Evolutionary conservation across 169 alveolate genomes (phyloP).

Genomic region (Babesia divergens): DNA sequence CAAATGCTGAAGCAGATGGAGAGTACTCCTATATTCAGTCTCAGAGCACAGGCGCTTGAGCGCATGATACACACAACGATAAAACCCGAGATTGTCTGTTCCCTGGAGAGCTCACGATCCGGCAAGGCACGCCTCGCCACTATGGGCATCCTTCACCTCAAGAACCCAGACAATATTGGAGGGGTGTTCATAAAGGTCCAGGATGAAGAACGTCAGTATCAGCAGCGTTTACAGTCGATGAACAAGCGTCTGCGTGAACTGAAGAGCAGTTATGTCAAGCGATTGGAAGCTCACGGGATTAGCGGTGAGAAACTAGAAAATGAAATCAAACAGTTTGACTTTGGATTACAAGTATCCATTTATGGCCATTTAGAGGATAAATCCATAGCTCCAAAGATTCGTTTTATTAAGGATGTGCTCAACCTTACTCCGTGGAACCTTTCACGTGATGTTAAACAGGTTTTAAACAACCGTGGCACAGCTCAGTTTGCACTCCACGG

Average conservation of each 20-base stretch:
- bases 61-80: constrained; percentile 73
- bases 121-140: constrained; percentile 71
- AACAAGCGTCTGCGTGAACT: constrained; percentile 37
- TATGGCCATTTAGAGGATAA: constrained; percentile 53
- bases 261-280: constrained; percentile 51
- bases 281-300: constrained; percentile 53
- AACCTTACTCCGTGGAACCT: constrained; percentile 83
- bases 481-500: constrained; percentile 82
- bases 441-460: constrained; percentile 78
- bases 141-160: constrained; percentile 70
- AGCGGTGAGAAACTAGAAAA: constrained; percentile 30
- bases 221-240: constrained; percentile 20
- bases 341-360: constrained; percentile 36
- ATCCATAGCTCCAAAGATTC: constrained; percentile 25
- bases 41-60: constrained; percentile 69
- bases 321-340: constrained; percentile 28
- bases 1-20: constrained; percentile 70
- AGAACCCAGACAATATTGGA: constrained; percentile 63
- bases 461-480: constrained; percentile 74
- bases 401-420: constrained; percentile 80
- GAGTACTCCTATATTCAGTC: constrained; percentile 45
- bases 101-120: constrained; percentile 78
- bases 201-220: constrained; percentile 60
- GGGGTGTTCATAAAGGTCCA: constrained; percentile 33
- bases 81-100: constrained; percentile 78